These are phyloP conservation scores for Pneumocystis sp. DNA, from an alignment of 1,139 yeast species.

Conservation along the genomic window DNA sequence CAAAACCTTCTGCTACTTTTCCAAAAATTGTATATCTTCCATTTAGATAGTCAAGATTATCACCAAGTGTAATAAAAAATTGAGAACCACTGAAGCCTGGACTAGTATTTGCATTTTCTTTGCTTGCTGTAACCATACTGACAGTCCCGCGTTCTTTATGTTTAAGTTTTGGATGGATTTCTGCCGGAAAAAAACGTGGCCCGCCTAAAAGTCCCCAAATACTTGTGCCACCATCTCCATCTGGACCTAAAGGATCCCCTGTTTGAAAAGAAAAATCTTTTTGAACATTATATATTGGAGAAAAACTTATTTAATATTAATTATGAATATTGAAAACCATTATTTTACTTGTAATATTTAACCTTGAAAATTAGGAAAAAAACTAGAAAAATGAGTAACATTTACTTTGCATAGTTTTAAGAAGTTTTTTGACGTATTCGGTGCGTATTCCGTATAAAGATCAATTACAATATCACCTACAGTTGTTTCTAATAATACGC, in stretches of 20 bases:
- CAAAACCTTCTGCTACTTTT: slow-evolving; percentile 37
- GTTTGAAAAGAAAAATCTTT: slow-evolving; percentile 28
- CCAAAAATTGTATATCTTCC: slow-evolving; percentile 31
- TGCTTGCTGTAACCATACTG: slow-evolving; percentile 22
- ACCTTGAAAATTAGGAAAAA: slow-evolving; percentile 9
- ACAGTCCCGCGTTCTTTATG: slow-evolving; percentile 29
- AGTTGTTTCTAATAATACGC: slow-evolving; percentile 9
- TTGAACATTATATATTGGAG: slow-evolving; percentile 34
- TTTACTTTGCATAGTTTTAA: slow-evolving; percentile 36
- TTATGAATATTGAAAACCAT: background rate
- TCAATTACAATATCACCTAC: slow-evolving; percentile 42
- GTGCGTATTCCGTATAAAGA: slow-evolving; percentile 27
- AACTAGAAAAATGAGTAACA: background rate
- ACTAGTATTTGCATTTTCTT: slow-evolving; percentile 7
- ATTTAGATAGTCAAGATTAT: slow-evolving; percentile 17
- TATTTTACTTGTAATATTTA: slow-evolving; percentile 32
- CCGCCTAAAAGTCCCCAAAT: slow-evolving; percentile 24
- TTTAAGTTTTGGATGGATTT: slow-evolving; percentile 14
- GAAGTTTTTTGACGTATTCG: slow-evolving; percentile 34
- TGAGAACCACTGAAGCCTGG: slow-evolving; percentile 21
- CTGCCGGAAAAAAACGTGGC: slow-evolving; percentile 16
- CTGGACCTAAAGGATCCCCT: slow-evolving; percentile 39
- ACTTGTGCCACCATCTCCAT: slow-evolving; percentile 24
- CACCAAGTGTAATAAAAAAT: slow-evolving; percentile 22
- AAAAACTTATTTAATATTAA: slow-evolving; percentile 19